Base-by-base conservation (phyloP, 495 filamentous ascomycete genomes). In the Tetracladium setigerum region DNA sequence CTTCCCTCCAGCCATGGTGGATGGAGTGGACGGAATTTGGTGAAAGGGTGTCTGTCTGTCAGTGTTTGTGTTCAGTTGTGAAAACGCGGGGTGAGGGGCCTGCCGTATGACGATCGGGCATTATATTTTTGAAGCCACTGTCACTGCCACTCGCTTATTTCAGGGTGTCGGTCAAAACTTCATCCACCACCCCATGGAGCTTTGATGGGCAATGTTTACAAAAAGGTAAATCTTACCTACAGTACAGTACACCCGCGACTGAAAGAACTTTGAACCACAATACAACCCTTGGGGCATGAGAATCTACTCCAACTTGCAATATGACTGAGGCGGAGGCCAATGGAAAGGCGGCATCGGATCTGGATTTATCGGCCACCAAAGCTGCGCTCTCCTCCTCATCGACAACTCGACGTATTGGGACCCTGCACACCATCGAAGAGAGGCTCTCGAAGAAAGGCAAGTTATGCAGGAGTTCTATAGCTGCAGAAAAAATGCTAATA, bases 1-100 rank as follows among this genome's bases (percentile, higher is more conserved):
- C 69, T 88, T 94, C 59, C 82, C 86, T 50, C 80, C 83, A 41
- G 82, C 82, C 86, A 89, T 89, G 38, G 37, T 67, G 63, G 41
- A 39, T 16, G 41, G n/a, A n/a, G n/a, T n/a, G n/a, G n/a, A 27
- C 3, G 22, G 22, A 27, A 7, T 27, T 27, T 27, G 3, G 22
- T 27, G 22, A 27, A 27, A 27, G 22, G 3, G 22, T 27, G 3
- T 3, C 3, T 27, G 22, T 35, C 18, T 22, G 39, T 46, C n/a
- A n/a, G n/a, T n/a, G n/a, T n/a, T n/a, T n/a, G n/a, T 17, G 18
- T 38, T 35, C 13, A 16, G n/a, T 32, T 17, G 22, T 39, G 24
- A 35, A 12, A 38, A 41, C 34, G 42, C 46, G 27, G 13, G 34
- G 38, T 33, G 17, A 44, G 39, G 41, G 22, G 22, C 22, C 14